Conservation (phyloP, 306 rosid genomes). For the Urtica urens region DNA sequence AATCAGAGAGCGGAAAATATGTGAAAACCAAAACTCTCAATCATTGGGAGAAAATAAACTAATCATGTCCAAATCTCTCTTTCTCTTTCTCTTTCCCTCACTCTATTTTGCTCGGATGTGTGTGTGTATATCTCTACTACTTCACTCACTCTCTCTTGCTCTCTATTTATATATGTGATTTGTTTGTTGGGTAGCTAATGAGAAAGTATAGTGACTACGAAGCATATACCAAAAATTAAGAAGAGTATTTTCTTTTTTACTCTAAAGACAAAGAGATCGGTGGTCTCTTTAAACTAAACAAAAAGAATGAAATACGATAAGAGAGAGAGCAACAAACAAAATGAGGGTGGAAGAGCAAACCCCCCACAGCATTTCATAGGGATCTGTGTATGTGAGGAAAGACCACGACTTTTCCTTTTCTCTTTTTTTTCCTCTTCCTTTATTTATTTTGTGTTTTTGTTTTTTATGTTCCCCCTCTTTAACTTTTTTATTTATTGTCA, state of each 20-base stretch:
- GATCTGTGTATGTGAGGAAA: slow-evolving; percentile 81
- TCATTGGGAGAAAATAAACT: slow-evolving; percentile 46
- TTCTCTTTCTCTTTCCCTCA: not conserved
- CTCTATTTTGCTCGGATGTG: slow-evolving; percentile 6
- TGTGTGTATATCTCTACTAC: slow-evolving; percentile 6
- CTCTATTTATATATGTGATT: not conserved
- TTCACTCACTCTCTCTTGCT: not conserved
- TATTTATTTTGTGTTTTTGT: not conserved
- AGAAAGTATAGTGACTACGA: slow-evolving; percentile 4
- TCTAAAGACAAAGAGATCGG: slow-evolving; percentile 25
- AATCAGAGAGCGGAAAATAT: too few species aligned
- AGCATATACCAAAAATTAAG: not conserved
- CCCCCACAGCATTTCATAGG: slow-evolving; percentile 81
- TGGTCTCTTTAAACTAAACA: slow-evolving; percentile 74
- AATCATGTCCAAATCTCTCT: slow-evolving; percentile 30
- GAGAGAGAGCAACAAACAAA: slow-evolving; percentile 25
- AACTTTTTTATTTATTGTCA: not conserved
- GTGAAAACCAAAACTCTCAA: slow-evolving; percentile 42
- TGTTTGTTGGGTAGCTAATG: slow-evolving; percentile 31
- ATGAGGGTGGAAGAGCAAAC: slow-evolving; percentile 35
- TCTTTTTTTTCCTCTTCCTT: not conserved
- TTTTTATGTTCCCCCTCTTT: not conserved
- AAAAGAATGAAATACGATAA: slow-evolving; percentile 63
- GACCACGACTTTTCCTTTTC: slow-evolving; percentile 38
- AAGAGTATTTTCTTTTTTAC: not conserved